Conservation (phyloP, 805 yeast species). For the Dipodascus geniculatus region DNA sequence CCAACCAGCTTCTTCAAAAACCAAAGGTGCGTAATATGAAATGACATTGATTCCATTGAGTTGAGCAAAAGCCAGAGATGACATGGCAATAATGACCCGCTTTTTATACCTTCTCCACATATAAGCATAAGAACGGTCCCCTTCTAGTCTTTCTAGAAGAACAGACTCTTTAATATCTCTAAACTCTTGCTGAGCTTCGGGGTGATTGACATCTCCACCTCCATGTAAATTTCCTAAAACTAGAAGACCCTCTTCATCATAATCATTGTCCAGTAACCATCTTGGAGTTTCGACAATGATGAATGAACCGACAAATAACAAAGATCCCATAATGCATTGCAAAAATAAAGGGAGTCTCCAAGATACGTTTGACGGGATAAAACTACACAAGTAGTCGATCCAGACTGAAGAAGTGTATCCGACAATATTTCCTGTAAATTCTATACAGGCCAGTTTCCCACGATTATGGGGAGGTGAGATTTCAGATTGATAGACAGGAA, state of each 20-base stretch:
- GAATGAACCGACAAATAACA: constrained; percentile 62
- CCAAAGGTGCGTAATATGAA: constrained; percentile 86
- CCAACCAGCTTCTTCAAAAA: constrained; percentile 95
- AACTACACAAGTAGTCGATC: constrained; percentile 73
- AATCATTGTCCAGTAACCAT: constrained; percentile 76
- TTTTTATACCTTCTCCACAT: constrained; percentile 68
- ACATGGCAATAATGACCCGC: constrained; percentile 77
- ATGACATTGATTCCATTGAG: constrained; percentile 88
- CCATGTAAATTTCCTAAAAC: constrained; percentile 78
- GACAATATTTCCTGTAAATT: constrained; percentile 73
- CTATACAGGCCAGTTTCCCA: constrained; percentile 76
- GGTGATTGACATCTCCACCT: constrained; percentile 62
- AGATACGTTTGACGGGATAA: constrained; percentile 43
- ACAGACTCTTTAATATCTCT: constrained; percentile 75
- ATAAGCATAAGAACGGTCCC: constrained; percentile 60
- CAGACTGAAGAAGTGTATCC: constrained; percentile 80
- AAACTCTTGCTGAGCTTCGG: constrained; percentile 59
- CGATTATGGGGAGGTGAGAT: constrained; percentile 80
- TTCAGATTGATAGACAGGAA: constrained; percentile 82
- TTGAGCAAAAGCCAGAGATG: constrained; percentile 87
- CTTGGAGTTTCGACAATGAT: constrained; percentile 81
- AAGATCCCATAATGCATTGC: constrained; percentile 62
- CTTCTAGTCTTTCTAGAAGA: constrained; percentile 64
- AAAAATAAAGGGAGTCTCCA: constrained; percentile 75
- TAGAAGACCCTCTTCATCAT: constrained; percentile 67